These are phyloP conservation scores for Tetradesmus obliquus DNA, from an alignment of 139 green algal genomes.

Conservation along the genomic window DNA sequence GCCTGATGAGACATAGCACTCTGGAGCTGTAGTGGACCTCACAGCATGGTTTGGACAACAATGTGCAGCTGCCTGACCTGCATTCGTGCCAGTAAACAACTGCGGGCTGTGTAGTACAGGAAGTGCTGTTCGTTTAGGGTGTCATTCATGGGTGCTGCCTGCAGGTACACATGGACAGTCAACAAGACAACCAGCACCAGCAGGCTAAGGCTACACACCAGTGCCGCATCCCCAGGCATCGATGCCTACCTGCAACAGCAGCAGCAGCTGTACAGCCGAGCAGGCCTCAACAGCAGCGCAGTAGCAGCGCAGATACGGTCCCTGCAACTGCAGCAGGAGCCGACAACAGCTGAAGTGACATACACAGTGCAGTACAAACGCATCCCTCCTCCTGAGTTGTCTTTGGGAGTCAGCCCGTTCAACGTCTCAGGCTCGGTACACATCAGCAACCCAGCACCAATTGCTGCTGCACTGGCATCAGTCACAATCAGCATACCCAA, in stretches of 20 bases:
- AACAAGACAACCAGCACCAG: not conserved
- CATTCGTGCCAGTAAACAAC: too few relatives aligned
- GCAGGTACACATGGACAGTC: conserved; percentile 10
- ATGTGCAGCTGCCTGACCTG: too few relatives aligned
- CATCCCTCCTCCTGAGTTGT: not conserved
- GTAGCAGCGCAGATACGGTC: not conserved
- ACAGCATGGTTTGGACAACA: too few relatives aligned
- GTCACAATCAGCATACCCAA: conserved; percentile 12
- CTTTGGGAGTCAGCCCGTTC: not conserved
- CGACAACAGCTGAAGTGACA: conserved; percentile 21
- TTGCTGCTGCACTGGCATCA: not conserved
- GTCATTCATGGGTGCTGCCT: too few relatives aligned
- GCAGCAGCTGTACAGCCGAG: not conserved
- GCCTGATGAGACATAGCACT: too few relatives aligned
- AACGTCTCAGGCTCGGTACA: not conserved
- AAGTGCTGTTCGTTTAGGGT: too few relatives aligned
- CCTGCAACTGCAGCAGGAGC: not conserved
- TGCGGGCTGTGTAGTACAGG: too few relatives aligned
- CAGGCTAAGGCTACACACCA: not conserved
- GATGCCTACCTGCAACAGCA: not conserved
- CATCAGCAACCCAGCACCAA: conserved; percentile 18
- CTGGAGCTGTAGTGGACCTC: too few relatives aligned
- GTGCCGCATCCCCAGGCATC: not conserved
- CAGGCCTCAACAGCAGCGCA: not conserved
- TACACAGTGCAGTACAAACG: conserved; percentile 19